Evolutionary conservation across 2,329 filamentous ascomycete genomes (phyloP).

Genomic region (Stenocarpella maydis): DNA sequence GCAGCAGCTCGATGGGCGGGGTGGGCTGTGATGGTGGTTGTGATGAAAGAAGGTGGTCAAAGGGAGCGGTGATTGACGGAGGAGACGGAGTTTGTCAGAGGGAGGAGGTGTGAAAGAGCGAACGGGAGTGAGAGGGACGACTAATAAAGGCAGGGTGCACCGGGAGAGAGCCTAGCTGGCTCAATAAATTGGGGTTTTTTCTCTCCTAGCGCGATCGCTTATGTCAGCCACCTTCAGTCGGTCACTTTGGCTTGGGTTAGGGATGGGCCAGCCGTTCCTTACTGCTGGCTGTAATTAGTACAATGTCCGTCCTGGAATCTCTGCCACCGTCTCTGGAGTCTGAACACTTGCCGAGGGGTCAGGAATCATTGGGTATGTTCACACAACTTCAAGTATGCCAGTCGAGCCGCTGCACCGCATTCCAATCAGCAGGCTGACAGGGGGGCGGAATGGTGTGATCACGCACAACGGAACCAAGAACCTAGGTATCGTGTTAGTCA

Average conservation of each 20-base stretch:
- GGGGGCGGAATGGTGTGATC: neutral
- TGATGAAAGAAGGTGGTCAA: conserved; percentile 29
- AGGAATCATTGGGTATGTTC: too few relatives aligned
- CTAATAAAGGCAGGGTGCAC: conserved; percentile 11
- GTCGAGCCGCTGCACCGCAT: neutral
- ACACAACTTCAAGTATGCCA: too few relatives aligned
- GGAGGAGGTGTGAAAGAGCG: conserved; percentile 17
- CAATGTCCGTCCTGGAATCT: neutral
- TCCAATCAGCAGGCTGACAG: neutral
- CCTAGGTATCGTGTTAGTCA: neutral
- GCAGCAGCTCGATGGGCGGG: neutral
- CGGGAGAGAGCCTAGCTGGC: neutral
- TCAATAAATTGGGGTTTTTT: neutral
- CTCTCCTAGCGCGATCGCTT: neutral
- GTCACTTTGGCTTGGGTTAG: too few relatives aligned
- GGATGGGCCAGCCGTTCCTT: too few relatives aligned
- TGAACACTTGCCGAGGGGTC: too few relatives aligned
- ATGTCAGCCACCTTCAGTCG: conserved; percentile 11
- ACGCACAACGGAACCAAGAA: too few relatives aligned
- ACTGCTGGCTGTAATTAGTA: too few relatives aligned
- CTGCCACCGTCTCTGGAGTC: neutral
- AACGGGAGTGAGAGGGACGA: neutral
- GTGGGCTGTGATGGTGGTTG: conserved; percentile 14
- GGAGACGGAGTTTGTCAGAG: conserved; percentile 10
- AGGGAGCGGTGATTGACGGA: conserved; percentile 24